Evolutionary conservation across 768 basidiomycete species (phyloP).

Genomic region (Strobilomyces confusus): DNA sequence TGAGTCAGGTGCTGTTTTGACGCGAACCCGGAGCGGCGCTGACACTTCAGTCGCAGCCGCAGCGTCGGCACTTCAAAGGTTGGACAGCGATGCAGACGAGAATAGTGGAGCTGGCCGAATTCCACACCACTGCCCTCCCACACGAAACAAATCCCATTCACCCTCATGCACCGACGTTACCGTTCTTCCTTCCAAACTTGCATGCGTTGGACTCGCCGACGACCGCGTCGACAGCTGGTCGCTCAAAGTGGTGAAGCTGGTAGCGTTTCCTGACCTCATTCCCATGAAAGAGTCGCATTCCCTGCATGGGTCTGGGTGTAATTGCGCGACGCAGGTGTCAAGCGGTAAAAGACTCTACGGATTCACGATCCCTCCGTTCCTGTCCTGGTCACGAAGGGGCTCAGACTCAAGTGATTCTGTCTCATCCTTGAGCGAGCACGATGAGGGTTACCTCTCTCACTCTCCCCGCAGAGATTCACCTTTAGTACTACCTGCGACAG

Average conservation of each 20-base stretch:
- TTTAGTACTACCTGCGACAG: conserved; percentile 30
- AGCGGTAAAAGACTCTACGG: conserved; percentile 7
- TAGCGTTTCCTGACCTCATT: conserved; percentile 73
- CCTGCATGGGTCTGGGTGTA: conserved; percentile 2
- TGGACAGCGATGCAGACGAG: conserved; percentile 4
- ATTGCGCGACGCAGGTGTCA: conserved; percentile 4
- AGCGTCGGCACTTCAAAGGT: conserved; percentile 6
- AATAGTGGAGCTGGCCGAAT: not conserved
- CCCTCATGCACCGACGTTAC: conserved; percentile 57
- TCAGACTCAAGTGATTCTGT: conserved; percentile 25
- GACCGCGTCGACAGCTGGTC: conserved; percentile 68
- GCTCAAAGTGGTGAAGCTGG: conserved; percentile 71
- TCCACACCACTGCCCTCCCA: conserved; percentile 13
- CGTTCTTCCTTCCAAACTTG: conserved; percentile 64
- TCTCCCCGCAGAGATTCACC: conserved; percentile 42
- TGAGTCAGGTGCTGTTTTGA: conserved; percentile 44
- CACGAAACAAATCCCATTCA: conserved; percentile 45
- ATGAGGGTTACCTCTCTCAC: conserved; percentile 57
- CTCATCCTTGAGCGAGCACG: conserved; percentile 35
- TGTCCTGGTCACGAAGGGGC: conserved; percentile 19
- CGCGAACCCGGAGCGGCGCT: conserved; percentile 42
- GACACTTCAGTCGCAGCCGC: conserved; percentile 26
- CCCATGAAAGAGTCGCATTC: conserved; percentile 24
- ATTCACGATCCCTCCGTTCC: conserved; percentile 19
- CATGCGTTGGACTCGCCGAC: conserved; percentile 72